Base-by-base conservation (phyloP, 805 yeast genomes). In the Starmerella riodocensis region DNA sequence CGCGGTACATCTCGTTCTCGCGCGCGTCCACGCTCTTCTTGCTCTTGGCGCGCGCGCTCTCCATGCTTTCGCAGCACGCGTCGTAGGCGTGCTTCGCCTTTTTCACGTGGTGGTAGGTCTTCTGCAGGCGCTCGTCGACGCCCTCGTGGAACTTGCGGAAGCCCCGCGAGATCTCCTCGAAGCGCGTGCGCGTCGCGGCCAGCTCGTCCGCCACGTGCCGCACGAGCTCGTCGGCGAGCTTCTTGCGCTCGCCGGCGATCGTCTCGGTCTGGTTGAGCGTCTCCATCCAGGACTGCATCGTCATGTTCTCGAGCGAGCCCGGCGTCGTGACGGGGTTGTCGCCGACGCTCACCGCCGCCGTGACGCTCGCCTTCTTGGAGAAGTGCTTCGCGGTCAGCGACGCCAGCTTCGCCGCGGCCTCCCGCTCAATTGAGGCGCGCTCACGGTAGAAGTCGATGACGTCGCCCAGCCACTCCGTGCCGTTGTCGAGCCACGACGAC, bases 281-380 rank as follows among this genome's bases (percentile, higher is more conserved):
- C 47, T 84, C 93, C 32, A 73, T 83, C 98, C 98, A 88, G 1
- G 93, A 73, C 11, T 82, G 93, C 46, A 86, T 62, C 13, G 81
- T 67, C 0, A 95, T 94, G 47, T 81, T 70, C 55, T 91, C 97
- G 36, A 88, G 64, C 0, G 96, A 84, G 0, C 99, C 98, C 0
- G 98, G 97, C 0, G 99, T 91, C 31, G 82, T 71, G 30, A 75
- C 70, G 0, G 99, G 98, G 14, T 72, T 71, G 44, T 83, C 94
- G 20, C 99, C 99, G 2, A 91, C 98, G 32, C 86, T 74, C 22
- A 91, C 59, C 12, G 62, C 57, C 0, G 88, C 72, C 9, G 83
- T 66, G 14, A 67, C 59, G 47, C 74, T 73, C 34, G 93, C 78
- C 56, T 86, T 85, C 58, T 74, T 78, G 43, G 75, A 77, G 50